Base-by-base conservation (phyloP, 1,284 basidiomycete genomes). In the Trichosporon faecale region DNA sequence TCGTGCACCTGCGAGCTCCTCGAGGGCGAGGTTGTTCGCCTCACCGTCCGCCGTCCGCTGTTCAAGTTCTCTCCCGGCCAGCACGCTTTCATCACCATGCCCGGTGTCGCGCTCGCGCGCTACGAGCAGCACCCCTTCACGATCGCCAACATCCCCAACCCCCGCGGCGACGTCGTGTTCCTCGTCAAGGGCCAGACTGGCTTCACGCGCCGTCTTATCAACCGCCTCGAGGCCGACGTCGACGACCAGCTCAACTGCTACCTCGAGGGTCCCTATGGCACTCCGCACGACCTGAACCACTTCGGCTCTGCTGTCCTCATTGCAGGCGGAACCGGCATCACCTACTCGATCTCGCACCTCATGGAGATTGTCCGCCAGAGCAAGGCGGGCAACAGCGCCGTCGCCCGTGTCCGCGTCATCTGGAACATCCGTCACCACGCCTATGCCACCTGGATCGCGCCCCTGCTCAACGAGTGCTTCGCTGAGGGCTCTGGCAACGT, bases 1-100 rank as follows among this genome's bases (percentile, higher is more conserved):
- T 70, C 74, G 68, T 80, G 65, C 80, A 85, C 67, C 6, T 78
- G 85, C 49, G 87, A 88, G 73, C 78, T 86, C 7, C 79, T 88
- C 25, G 85, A 86, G 0, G 80, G 83, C 1, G 81, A 86, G 66
- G 85, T 86, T 69, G 21, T 74, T 12, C 70, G 68, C 31, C 52
- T 74, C 64, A 69, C 70, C 14, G 63, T 70, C 64, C 49, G 66
- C 52, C 67, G 68, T 16, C 67, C 69, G 27, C 57, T 69, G 4
- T 40, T 81, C 66, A 40, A 61, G 67, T 81, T 79, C 79, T 61
- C 66, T 6, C 73, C 79, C 0, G 80, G 80, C 14, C 79, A 81
- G 71, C 80, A 83, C 68, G 78, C 78, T 35, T 80, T 76, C 73
- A 66, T 82, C 29, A 71, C 77, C 64, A 76, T 79, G 73, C 81